Evolutionary conservation across 148 eudicot genomes (phyloP).

Genomic region (Fallopia convolvulus): DNA sequence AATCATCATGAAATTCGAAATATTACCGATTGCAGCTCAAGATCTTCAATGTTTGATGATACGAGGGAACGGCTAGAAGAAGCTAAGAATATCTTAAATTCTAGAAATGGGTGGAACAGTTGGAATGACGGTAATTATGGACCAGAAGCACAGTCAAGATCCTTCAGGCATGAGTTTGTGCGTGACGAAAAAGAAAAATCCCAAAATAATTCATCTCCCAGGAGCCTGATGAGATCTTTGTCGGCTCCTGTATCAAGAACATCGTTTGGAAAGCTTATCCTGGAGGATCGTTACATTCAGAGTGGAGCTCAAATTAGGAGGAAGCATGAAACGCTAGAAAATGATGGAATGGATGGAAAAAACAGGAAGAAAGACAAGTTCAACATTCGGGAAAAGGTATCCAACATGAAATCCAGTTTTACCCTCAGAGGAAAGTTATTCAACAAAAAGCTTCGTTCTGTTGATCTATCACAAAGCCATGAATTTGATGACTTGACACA

Average conservation of each 20-base stretch:
- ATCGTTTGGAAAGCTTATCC: slow-evolving; percentile 83
- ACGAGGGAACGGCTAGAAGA: slow-evolving; percentile 31
- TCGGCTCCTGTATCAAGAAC: slow-evolving; percentile 89
- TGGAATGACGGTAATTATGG: slow-evolving; percentile 35
- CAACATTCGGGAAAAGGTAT: slow-evolving; percentile 63
- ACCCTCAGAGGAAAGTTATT: slow-evolving; percentile 64
- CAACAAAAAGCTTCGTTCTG: slow-evolving; percentile 53
- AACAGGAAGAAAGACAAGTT: slow-evolving; percentile 58
- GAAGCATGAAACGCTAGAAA: slow-evolving; percentile 64
- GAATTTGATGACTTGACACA: slow-evolving; percentile 27
- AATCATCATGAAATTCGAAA: slow-evolving; percentile 19
- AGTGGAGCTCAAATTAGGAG: slow-evolving; percentile 71
- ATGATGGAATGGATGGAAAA: slow-evolving; percentile 31
- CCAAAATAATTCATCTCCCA: slow-evolving; percentile 48
- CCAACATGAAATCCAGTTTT: slow-evolving; percentile 56
- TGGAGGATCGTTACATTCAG: slow-evolving; percentile 69
- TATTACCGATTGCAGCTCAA: slow-evolving; percentile 23
- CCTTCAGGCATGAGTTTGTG: slow-evolving; percentile 35
- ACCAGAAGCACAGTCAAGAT: slow-evolving; percentile 37
- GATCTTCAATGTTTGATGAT: slow-evolving; percentile 25
- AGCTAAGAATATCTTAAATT: slow-evolving; percentile 31
- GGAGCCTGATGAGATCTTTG: slow-evolving; percentile 73
- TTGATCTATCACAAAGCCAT: slow-evolving; percentile 31
- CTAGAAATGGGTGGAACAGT: slow-evolving; percentile 25
- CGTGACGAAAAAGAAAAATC: slow-evolving; percentile 21